Evolutionary conservation across 139 green algal species (phyloP), one percentile per base, ranked within the genome.

Genomic region (Pseudopediastrum boryanum): DNA sequence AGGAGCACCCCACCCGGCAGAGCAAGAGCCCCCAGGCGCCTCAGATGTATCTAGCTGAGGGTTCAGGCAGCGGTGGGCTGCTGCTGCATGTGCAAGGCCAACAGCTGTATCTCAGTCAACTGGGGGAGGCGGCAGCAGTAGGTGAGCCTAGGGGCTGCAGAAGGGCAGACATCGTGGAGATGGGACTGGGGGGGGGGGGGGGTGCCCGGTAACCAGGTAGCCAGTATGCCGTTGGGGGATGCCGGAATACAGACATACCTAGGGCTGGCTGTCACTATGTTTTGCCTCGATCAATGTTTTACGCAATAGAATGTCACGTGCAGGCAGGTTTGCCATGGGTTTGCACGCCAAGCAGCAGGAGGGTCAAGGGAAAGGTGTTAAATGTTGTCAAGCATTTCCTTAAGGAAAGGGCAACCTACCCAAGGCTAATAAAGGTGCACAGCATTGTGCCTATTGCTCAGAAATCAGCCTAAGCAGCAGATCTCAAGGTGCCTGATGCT

Each of bases 21-120:
- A 89, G 83, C 80, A 86, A 84, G 70, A 73, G 68, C 19, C 90
- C 92, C n/a, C 90, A 97, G 80, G 65, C 83, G 50, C 93, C 95
- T 16, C 61, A 83, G 13, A 75, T 91, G 73, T 79, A 87, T 33
- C 74, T 96, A 21, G 81, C 83, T 35, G 2, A 72, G 74, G 56
- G 71, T 73, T 21, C 56, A 72, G 23, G n/a, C 54, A 54, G 44
- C 59, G 66, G 59, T n/a, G 42, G 39, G 23, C 48, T 81, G 79
- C 66, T 95, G 56, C 70, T 93, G 46, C 63, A 69, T 29, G 82
- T 83, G n/a, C 88, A 93, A 56, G 70, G 62, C 4, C 75, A 63
- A 10, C 68, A 70, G 3, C 3, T 93, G 2, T 85, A 93, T 36
- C 13, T 96, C 2, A 96, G 92, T 90, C 75, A 81, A 56, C 75